phyloP scores from a whole-genome alignment of 2,329 filamentous ascomycete species.

The Ophiostoma australiae region DNA sequence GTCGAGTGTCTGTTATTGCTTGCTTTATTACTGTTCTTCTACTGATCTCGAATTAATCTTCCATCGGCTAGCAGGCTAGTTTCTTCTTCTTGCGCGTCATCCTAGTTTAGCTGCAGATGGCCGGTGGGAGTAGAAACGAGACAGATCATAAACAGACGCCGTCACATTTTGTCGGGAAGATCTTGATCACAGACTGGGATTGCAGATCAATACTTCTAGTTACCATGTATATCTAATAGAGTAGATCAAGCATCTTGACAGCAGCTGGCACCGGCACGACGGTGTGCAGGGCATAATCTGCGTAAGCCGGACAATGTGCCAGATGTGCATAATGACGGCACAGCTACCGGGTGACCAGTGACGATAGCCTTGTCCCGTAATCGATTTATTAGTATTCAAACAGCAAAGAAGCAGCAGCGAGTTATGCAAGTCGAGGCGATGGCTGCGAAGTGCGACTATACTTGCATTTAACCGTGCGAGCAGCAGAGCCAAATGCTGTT shows the following conservation, averaged over 20 bases:
- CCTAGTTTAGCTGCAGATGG: slow-evolving; percentile 2
- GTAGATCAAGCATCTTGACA: too few relatives aligned
- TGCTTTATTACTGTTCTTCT: neutral
- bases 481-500: neutral
- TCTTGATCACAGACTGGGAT: neutral
- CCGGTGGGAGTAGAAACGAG: neutral
- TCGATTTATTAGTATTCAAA: too few relatives aligned
- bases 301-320: too few relatives aligned
- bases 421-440: neutral
- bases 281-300: too few relatives aligned
- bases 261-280: too few relatives aligned
- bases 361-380: too few relatives aligned
- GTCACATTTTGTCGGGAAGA: neutral
- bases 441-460: neutral
- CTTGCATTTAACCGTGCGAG: neutral
- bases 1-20: neutral
- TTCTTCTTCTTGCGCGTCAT: neutral
- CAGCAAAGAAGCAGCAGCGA: too few relatives aligned
- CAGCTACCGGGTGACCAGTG: too few relatives aligned
- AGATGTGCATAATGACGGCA: too few relatives aligned
- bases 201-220: neutral
- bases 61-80: neutral
- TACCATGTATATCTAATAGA: too few relatives aligned
- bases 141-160: neutral
- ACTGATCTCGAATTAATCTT: neutral